Evolutionary conservation across 371 early-diverging fungal species (phyloP).

Genomic region (Actinomortierella wolfii): DNA sequence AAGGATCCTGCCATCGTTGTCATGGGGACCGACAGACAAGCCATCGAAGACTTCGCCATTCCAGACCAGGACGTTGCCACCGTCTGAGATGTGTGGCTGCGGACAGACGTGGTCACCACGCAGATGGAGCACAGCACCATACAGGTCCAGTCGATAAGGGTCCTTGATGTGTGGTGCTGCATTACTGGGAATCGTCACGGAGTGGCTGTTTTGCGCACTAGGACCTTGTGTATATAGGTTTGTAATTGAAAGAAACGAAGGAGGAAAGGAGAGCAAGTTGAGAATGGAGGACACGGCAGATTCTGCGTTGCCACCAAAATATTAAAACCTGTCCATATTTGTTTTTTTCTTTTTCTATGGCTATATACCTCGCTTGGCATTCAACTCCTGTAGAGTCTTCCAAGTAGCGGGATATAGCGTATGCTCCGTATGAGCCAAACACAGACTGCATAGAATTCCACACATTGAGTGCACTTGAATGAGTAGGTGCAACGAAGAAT

Average conservation of each 20-base stretch:
- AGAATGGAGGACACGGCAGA: background rate
- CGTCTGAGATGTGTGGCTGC: slow-evolving; percentile 66
- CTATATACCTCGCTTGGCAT: slow-evolving; percentile 60
- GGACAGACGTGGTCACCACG: slow-evolving; percentile 67
- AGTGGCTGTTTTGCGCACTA: slow-evolving; percentile 31
- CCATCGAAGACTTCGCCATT: slow-evolving; percentile 88
- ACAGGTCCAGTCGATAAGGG: slow-evolving; percentile 47
- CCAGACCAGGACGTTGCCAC: slow-evolving; percentile 74
- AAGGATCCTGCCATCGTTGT: slow-evolving; percentile 63
- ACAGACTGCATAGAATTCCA: slow-evolving; percentile 34
- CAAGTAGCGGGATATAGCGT: slow-evolving; percentile 31
- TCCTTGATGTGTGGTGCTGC: background rate
- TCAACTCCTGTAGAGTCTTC: slow-evolving; percentile 50
- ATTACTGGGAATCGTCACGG: background rate
- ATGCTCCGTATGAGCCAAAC: background rate
- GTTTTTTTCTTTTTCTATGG: no score
- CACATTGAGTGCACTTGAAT: slow-evolving; percentile 17
- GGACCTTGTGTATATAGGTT: slow-evolving; percentile 16
- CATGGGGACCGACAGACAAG: slow-evolving; percentile 50
- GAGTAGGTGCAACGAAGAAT: background rate
- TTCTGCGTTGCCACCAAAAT: background rate
- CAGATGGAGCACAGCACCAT: slow-evolving; percentile 80
- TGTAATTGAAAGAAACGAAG: background rate
- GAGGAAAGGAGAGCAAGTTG: no score
- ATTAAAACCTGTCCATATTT: no score